A percentile compares a stretch with the other conserved stretches of the same genome.
phyloP scores from a whole-genome alignment of 2,329 filamentous ascomycete species.

The Fusarium secorum region DNA sequence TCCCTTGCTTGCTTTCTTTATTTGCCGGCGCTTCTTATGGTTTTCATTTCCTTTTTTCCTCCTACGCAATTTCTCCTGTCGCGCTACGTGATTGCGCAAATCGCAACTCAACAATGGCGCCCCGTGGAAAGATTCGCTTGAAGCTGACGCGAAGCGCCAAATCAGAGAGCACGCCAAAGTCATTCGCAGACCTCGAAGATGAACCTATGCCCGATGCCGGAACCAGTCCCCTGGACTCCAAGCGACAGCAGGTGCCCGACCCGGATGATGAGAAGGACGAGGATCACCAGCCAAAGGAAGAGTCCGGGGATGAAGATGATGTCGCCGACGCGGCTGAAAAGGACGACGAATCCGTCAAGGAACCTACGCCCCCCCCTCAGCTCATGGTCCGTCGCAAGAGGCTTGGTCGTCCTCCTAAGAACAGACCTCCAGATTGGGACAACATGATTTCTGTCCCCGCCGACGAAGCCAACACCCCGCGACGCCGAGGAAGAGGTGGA shows the following conservation, averaged over 20 bases:
- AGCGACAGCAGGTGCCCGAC: conserved; percentile 53
- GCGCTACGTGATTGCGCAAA: conserved; percentile 11
- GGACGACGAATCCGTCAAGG: conserved; percentile 56
- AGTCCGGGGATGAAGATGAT: conserved; percentile 54
- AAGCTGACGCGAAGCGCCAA: conserved; percentile 46
- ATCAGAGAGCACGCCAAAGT: conserved; percentile 53
- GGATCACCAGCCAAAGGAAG: conserved; percentile 63
- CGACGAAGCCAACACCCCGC: conserved; percentile 65
- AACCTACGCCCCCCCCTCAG: conserved; percentile 64
- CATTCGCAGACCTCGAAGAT: conserved; percentile 52
- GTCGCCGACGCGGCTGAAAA: conserved; percentile 43
- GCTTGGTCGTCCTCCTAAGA: conserved; percentile 87
- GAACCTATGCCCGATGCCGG: conserved; percentile 45
- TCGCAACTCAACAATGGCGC: conserved; percentile 36
- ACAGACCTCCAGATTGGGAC: conserved; percentile 82
- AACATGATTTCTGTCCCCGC: conserved; percentile 64
- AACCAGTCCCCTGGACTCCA: conserved; percentile 45
- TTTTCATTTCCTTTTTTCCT: neutral
- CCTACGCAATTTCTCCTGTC: neutral
- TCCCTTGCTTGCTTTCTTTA: neutral
- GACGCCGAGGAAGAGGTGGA: conserved; percentile 72
- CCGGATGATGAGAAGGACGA: conserved; percentile 50
- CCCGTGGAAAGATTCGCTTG: conserved; percentile 44
- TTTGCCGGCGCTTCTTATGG: neutral
- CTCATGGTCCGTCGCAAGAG: conserved; percentile 76